Base-by-base conservation (phyloP, 139 green algal species). In the Chlamydomonas incerta region DNA sequence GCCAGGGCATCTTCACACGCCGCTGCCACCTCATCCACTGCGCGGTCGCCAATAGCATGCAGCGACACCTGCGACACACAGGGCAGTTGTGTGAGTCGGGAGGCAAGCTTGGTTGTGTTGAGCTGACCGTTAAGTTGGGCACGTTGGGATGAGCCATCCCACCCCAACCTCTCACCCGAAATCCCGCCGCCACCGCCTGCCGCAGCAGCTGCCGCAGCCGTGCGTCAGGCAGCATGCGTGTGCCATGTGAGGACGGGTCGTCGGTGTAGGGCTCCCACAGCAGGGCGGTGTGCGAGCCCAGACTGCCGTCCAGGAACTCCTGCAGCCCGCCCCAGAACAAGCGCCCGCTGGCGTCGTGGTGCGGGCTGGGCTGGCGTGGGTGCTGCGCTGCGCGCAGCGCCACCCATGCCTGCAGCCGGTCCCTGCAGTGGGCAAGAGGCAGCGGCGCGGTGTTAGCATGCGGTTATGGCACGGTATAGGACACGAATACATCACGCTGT, bases 261-360 rank as follows among this genome's bases (percentile, higher is more conserved):
- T 81, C 79, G 76, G 68, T 47, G 90, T 96, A 96, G 21, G 76
- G 83, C 62, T 93, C 47, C 58, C 88, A 87, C 76, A 97, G 92
- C 23, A 95, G 89, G 2, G 94, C 94, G 1, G 94, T 96, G 62
- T 87, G 79, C 63, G 82, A 90, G 34, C 94, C 93, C 24, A 97
- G 82, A 68, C 81, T 92, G 77, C 94, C 94, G 66, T 97, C 94
- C 55, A 87, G 82, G 86, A 96, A 96, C 33, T 91, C 93, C 88
- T 96, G 96, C 37, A 95, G 83, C 24, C 88, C 87, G 33, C 92
- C 93, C 90, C 89, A 95, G 35, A 85, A 82, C 34, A 96, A 88
- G 23, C 83, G 79, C 24, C 88, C 86, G 21, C 67, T 50, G 41
- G 41, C 41, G 41, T 50, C 41, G 6, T 50, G 41, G 6, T 13